Conservation (phyloP, 2,329 filamentous ascomycete genomes). For the Aspergillus fumigatus region DNA sequence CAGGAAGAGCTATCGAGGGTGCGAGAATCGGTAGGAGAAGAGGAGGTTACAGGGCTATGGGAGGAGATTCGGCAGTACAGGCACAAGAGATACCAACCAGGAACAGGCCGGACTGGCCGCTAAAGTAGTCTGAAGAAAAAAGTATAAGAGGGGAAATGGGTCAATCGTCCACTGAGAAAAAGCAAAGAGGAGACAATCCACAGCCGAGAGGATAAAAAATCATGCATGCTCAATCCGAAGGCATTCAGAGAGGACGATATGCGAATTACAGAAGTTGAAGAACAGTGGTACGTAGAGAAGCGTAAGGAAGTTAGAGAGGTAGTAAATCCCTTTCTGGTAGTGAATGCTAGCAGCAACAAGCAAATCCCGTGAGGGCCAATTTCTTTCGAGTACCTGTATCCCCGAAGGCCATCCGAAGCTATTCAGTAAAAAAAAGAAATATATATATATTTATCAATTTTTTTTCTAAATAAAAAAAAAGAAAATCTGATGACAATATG, state of each 20-base stretch:
- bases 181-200: constrained; percentile 23
- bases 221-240: constrained; percentile 46
- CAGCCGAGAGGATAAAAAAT: constrained; percentile 43
- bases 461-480: background rate
- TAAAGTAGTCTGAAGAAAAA: constrained; percentile 4
- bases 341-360: background rate
- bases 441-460: no score
- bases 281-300: constrained; percentile 7
- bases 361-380: constrained; percentile 7
- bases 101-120: constrained; percentile 6
- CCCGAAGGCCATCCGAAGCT: constrained; percentile 10
- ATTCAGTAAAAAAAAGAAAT: constrained; percentile 1
- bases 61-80: background rate
- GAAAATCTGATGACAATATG: background rate
- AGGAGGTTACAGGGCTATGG: background rate
- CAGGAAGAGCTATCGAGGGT: constrained; percentile 2
- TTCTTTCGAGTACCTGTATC: constrained; percentile 8
- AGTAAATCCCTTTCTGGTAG: background rate
- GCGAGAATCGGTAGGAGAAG: background rate
- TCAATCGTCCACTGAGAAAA: constrained; percentile 7
- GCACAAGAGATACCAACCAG: constrained; percentile 11
- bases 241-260: constrained; percentile 19
- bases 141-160: constrained; percentile 5
- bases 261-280: constrained; percentile 20
- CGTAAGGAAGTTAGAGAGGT: background rate